phyloP scores from a whole-genome alignment of 1,139 yeast genomes.

The Kurtzmaniella quercitrusa region DNA sequence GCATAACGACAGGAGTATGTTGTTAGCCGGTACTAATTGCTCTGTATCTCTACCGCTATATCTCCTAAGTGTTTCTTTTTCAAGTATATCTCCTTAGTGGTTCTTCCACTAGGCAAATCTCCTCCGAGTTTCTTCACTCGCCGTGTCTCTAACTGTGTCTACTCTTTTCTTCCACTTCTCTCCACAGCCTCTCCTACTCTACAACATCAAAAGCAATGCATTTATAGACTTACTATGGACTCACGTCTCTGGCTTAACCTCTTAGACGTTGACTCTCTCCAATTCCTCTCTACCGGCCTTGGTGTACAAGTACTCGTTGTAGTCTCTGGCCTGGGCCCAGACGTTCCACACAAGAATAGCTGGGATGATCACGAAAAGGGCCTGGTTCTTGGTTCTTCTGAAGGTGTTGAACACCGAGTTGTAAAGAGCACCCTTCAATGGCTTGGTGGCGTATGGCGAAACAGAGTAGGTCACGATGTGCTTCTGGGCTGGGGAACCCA shows the following conservation, averaged over 20 bases:
- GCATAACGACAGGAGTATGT: too few relatives aligned
- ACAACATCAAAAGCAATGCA: conserved; percentile 1
- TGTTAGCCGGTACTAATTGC: too few relatives aligned
- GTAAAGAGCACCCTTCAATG: conserved; percentile 82
- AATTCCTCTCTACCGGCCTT: conserved; percentile 96
- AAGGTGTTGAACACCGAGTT: conserved; percentile 87
- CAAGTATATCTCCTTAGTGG: too few relatives aligned
- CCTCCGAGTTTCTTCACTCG: too few relatives aligned
- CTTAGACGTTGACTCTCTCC: conserved; percentile 69
- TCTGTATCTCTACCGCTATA: too few relatives aligned
- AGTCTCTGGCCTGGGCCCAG: conserved; percentile 85
- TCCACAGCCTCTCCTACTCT: too few relatives aligned
- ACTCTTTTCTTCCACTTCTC: too few relatives aligned
- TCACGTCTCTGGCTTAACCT: too few relatives aligned
- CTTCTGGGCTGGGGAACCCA: conserved; percentile 85
- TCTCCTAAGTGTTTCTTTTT: too few relatives aligned
- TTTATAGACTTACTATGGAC: not conserved
- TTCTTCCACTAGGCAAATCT: too few relatives aligned
- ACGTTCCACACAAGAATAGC: conserved; percentile 76
- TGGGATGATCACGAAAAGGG: conserved; percentile 75
- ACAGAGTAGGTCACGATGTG: conserved; percentile 82
- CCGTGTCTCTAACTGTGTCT: too few relatives aligned
- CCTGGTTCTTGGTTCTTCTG: conserved; percentile 91
- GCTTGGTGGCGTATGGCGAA: conserved; percentile 91
- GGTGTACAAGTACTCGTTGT: conserved; percentile 93